phyloP scores from a whole-genome alignment of 805 yeast species.

The Wickerhamomyces sydowiorum region DNA sequence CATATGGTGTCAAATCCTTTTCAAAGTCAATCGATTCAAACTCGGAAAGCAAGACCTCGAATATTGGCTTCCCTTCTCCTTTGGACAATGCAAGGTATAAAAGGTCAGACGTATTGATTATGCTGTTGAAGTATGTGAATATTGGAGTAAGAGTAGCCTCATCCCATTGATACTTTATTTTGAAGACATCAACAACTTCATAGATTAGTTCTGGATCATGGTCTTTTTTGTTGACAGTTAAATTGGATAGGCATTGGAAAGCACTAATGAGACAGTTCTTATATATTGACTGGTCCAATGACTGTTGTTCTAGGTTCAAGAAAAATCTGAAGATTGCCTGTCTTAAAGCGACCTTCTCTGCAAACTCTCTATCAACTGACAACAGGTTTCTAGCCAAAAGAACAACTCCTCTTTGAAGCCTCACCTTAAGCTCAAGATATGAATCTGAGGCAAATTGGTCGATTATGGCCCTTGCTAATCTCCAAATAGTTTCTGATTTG shows the following conservation, averaged over 20 bases:
- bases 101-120: constrained; percentile 11
- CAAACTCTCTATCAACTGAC: constrained; percentile 24
- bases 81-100: constrained; percentile 14
- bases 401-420: constrained; percentile 41
- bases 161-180: neutral
- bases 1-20: constrained; percentile 13
- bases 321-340: constrained; percentile 1
- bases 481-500: constrained; percentile 21
- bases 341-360: constrained; percentile 17
- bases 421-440: constrained; percentile 11
- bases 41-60: constrained; percentile 8
- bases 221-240: constrained; percentile 6
- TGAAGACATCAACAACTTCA: constrained; percentile 7
- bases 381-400: constrained; percentile 45
- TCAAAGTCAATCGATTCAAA: constrained; percentile 14
- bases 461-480: constrained; percentile 11
- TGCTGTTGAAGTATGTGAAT: constrained; percentile 9
- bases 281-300: neutral
- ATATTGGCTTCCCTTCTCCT: constrained; percentile 12
- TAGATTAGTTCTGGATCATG: constrained; percentile 4
- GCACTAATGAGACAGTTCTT: constrained; percentile 1
- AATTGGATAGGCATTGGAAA: constrained; percentile 15
- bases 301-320: neutral
- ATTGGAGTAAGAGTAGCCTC: constrained; percentile 6
- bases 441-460: constrained; percentile 3